phyloP scores from a whole-genome alignment of 345 rosid species.

The Xanthoceras sorbifolium region DNA sequence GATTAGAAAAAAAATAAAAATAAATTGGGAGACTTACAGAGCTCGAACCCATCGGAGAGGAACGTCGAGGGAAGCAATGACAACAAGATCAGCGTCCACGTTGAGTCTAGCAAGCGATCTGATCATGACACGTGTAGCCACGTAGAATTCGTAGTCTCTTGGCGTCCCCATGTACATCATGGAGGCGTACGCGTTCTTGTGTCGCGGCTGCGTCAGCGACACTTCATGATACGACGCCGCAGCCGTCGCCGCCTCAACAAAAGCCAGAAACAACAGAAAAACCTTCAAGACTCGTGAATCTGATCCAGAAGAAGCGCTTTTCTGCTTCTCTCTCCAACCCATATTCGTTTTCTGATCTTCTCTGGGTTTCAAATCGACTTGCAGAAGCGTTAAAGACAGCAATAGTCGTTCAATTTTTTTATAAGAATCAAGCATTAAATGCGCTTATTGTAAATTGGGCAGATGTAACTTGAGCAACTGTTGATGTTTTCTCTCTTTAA shows the following conservation, averaged over 20 bases:
- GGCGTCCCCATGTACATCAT: slow-evolving; percentile 99
- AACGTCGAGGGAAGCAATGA: slow-evolving; percentile 92
- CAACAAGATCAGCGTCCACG: slow-evolving; percentile 92
- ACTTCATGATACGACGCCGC: slow-evolving; percentile 17
- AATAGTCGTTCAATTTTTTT: background rate
- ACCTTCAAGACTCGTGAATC: background rate
- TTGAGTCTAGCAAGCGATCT: slow-evolving; percentile 64
- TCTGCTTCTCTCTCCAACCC: background rate
- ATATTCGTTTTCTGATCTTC: background rate
- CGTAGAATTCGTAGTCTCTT: slow-evolving; percentile 95
- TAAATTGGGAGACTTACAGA: slow-evolving; percentile 52
- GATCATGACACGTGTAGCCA: slow-evolving; percentile 88
- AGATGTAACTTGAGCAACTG: background rate
- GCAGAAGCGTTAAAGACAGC: background rate
- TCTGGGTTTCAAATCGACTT: background rate
- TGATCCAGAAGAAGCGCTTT: background rate
- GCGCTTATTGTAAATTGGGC: background rate
- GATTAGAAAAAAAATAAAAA: background rate
- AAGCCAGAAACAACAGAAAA: slow-evolving; percentile 1
- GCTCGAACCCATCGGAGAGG: slow-evolving; percentile 78
- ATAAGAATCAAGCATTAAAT: background rate
- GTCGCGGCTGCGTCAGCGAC: slow-evolving; percentile 36
- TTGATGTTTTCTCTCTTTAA: background rate
- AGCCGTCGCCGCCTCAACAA: background rate
- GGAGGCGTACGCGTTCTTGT: slow-evolving; percentile 87